phyloP scores from a whole-genome alignment of 2,329 filamentous ascomycete species.

The Dothiorella sarmentorum region DNA sequence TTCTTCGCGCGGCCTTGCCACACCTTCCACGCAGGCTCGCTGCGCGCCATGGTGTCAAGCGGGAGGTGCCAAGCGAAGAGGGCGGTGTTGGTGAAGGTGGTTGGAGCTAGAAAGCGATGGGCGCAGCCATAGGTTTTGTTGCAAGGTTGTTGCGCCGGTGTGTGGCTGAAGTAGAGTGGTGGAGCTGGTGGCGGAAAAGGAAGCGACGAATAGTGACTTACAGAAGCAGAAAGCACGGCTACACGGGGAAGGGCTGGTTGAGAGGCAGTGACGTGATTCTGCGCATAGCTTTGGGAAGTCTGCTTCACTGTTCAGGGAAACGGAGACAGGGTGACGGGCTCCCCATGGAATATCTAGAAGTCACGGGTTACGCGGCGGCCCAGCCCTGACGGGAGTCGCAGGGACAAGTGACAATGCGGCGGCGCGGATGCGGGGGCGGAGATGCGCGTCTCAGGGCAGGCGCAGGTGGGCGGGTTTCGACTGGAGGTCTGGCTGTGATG shows the following conservation, averaged over 20 bases:
- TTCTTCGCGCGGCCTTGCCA: neutral
- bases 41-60: constrained; percentile 1
- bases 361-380: constrained; percentile 5
- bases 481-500: neutral
- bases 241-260: neutral
- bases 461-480: neutral
- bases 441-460: constrained; percentile 1
- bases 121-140: neutral
- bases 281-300: constrained; percentile 1
- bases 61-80: neutral
- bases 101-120: neutral
- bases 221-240: constrained; percentile 8
- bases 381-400: neutral
- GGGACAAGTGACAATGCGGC: neutral
- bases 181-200: constrained; percentile 2
- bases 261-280: neutral
- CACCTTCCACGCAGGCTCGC: constrained; percentile 6
- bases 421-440: neutral
- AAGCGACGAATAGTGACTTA: constrained; percentile 6
- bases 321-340: neutral
- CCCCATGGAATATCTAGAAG: neutral
- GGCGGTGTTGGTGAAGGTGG: neutral
- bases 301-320: neutral
- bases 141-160: neutral
- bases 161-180: neutral